Evolutionary conservation across 1,139 yeast species (phyloP), one percentile per base, ranked within the genome.

Genomic region (Lizanozyma gosingica): DNA sequence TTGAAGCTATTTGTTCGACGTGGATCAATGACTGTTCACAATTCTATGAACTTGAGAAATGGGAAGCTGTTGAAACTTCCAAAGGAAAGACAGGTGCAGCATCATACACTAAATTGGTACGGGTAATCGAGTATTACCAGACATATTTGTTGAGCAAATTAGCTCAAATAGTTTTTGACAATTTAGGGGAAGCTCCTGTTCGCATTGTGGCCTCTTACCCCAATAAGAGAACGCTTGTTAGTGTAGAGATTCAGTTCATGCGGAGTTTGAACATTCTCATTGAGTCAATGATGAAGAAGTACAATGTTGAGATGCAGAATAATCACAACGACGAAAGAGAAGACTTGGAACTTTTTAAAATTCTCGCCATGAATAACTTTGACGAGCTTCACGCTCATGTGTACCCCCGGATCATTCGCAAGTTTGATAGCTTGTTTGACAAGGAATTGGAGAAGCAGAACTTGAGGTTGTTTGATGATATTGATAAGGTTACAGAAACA

Each of bases 11-110:
- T 2, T 69, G 75, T 49, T 59, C 75, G 3, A 68, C 66, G 1
- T 70, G 75, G 75, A 67, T 69, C 2, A 70, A 70, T 47, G 76
- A 70, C 47, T 69, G 74, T 47, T 56, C 71, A 2, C 76, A 70
- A 47, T 65, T 70, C 37, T 68, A 64, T 49, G 73, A 67, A 41
- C 53, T 70, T 32, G 75, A 70, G 43, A 59, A 55, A 39, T 69
- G 75, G 74, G 68, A 62, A 39, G 54, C 61, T 15, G 58, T 57
- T 29, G 48, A 49, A 6, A 22, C 29, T 22, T 6, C 6, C 6
- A 6, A 6, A 6, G 11, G 11, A 6, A 11, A 11, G 11, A 22
- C 29, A 22, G 29, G 2, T 47, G 43, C 35, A 1, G 59, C 64
- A 1, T 54, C 55, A 2, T 57, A 53, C 44, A 69, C 75, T 4